These are phyloP conservation scores for Colletotrichum tanaceti DNA, from an alignment of 2,329 filamentous ascomycete genomes.

Conservation along the genomic window DNA sequence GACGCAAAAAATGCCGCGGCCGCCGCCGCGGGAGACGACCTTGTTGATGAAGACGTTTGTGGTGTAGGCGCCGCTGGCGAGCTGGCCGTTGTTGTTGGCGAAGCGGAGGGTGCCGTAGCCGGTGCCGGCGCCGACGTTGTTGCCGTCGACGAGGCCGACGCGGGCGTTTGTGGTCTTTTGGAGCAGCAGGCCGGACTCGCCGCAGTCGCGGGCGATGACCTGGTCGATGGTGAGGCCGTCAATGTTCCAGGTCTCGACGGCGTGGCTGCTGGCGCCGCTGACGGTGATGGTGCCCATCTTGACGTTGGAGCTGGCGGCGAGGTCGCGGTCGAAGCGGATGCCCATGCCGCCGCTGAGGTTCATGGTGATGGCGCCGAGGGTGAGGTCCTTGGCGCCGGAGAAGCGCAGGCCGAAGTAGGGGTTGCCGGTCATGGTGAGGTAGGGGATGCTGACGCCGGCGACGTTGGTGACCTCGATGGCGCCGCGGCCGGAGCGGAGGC, in stretches of 20 bases:
- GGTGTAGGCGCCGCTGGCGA: conserved; percentile 59
- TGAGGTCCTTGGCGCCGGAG: conserved; percentile 61
- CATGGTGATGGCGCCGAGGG: conserved; percentile 64
- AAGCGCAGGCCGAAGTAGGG: conserved; percentile 69
- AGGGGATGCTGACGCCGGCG: conserved; percentile 63
- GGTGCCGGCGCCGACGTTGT: conserved; percentile 63
- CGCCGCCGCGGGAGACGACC: conserved; percentile 66
- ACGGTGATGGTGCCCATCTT: conserved; percentile 64
- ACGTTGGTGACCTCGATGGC: conserved; percentile 65
- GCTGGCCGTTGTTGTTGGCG: conserved; percentile 66
- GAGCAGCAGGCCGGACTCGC: conserved; percentile 67
- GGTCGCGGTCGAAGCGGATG: conserved; percentile 68
- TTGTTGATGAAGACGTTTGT: conserved; percentile 65
- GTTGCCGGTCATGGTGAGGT: conserved; percentile 67
- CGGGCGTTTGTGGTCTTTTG: conserved; percentile 64
- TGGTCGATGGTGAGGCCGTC: conserved; percentile 62
- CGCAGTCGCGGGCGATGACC: conserved; percentile 65
- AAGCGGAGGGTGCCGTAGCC: conserved; percentile 69
- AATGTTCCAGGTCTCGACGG: conserved; percentile 71
- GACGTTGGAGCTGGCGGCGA: conserved; percentile 63
- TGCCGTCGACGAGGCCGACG: conserved; percentile 66
- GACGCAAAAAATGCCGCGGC: conserved; percentile 68
- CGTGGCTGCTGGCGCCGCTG: conserved; percentile 65
- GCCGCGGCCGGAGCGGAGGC: conserved; percentile 56
- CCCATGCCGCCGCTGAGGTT: conserved; percentile 65